Percentiles rank a stretch among this genome's conserved stretches.
Evolutionary conservation across 2,329 filamentous ascomycete species (phyloP).

Genomic region (Beauveria sp.): DNA sequence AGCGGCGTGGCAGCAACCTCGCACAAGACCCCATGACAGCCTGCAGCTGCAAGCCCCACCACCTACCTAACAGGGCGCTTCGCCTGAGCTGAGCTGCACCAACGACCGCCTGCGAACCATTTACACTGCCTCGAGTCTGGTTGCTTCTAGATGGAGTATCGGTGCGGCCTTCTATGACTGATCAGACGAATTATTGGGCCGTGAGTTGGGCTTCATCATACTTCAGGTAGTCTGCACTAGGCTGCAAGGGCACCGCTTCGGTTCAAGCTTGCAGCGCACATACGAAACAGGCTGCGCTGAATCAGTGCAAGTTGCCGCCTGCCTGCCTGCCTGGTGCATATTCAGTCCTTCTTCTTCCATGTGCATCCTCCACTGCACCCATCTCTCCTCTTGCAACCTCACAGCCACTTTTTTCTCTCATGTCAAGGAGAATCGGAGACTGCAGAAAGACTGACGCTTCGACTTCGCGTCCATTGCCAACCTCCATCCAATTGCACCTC

Average conservation of each 20-base stretch:
- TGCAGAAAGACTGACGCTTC: background rate
- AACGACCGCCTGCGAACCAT: background rate
- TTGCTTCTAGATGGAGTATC: background rate
- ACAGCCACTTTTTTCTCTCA: background rate
- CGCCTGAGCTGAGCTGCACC: background rate
- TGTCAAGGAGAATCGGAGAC: background rate
- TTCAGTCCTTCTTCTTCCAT: background rate
- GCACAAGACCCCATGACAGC: background rate
- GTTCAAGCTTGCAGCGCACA: background rate
- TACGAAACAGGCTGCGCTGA: background rate
- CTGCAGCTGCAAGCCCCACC: conserved; percentile 5
- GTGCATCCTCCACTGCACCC: background rate
- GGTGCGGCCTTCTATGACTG: background rate
- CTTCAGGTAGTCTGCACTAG: background rate
- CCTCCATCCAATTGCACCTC: background rate
- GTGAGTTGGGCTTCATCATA: background rate
- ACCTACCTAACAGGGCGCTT: background rate
- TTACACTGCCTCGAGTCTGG: background rate
- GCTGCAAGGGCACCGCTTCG: background rate
- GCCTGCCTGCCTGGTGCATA: background rate
- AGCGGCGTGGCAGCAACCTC: no score
- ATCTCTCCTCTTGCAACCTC: background rate
- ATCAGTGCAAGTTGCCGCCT: background rate
- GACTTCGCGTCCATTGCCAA: background rate
- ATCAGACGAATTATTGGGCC: background rate